Conservation (phyloP, 2,329 filamentous ascomycete genomes). For the Pyrenophora teres region DNA sequence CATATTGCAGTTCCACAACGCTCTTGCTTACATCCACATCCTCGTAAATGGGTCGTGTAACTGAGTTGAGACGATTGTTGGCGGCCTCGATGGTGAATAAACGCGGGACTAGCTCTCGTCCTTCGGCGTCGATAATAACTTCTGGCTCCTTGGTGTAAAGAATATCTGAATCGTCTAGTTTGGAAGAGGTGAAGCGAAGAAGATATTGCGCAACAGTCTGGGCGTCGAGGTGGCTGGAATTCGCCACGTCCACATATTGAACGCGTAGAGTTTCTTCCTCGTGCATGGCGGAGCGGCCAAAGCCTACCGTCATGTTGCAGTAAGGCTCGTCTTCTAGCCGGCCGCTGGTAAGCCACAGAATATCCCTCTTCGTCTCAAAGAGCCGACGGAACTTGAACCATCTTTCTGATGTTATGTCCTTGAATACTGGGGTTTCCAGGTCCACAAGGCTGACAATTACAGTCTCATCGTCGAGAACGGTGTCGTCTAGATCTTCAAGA, state of each 20-base stretch:
- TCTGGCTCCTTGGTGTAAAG: not conserved
- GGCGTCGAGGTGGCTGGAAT: not conserved
- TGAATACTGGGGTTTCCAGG: conserved; percentile 9
- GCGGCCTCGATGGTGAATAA: not conserved
- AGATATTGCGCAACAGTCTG: not conserved
- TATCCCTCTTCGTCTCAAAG: not conserved
- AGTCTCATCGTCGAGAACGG: not conserved
- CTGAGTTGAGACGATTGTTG: not conserved
- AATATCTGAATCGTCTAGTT: not conserved
- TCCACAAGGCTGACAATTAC: conserved; percentile 6
- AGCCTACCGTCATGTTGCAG: conserved; percentile 14
- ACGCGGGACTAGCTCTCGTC: not conserved
- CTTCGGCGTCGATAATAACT: not conserved
- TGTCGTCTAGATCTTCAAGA: not conserved
- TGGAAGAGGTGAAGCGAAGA: not conserved
- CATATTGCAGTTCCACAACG: not conserved
- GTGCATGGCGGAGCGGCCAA: conserved; percentile 4
- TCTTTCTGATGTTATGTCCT: not conserved
- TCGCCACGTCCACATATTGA: not conserved
- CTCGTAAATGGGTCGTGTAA: not conserved
- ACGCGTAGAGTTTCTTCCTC: conserved; percentile 10
- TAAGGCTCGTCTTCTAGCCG: conserved; percentile 7
- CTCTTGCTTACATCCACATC: not conserved
- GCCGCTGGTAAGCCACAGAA: conserved; percentile 21
- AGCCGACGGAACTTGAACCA: conserved; percentile 3